phyloP scores from a whole-genome alignment of 2,329 filamentous ascomycete genomes.

The Septoria petroselini region DNA sequence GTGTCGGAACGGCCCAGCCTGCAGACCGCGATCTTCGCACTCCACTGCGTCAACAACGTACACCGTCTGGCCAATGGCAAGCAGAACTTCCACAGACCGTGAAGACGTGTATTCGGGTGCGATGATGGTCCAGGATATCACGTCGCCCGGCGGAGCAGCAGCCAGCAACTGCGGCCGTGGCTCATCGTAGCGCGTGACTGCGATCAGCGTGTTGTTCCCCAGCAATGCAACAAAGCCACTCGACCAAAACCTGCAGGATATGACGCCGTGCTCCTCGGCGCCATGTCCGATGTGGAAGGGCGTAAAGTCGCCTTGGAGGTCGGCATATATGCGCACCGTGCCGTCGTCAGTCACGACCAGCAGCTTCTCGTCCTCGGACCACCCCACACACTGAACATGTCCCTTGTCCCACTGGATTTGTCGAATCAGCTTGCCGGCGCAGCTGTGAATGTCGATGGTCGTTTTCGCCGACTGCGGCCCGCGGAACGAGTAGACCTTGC shows the following conservation, averaged over 20 bases:
- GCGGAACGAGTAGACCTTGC: slow-evolving; percentile 75
- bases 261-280: slow-evolving; percentile 81
- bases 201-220: slow-evolving; percentile 79
- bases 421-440: slow-evolving; percentile 76
- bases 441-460: slow-evolving; percentile 91
- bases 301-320: slow-evolving; percentile 90
- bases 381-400: slow-evolving; percentile 80
- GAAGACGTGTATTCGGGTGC: slow-evolving; percentile 85
- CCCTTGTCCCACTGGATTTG: slow-evolving; percentile 76
- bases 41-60: slow-evolving; percentile 85
- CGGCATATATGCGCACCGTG: slow-evolving; percentile 83
- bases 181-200: slow-evolving; percentile 86
- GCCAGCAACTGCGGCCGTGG: slow-evolving; percentile 83
- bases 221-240: slow-evolving; percentile 90
- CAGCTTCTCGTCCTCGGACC: slow-evolving; percentile 93
- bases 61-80: slow-evolving; percentile 81
- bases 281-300: slow-evolving; percentile 89
- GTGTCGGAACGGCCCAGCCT: slow-evolving; percentile 89
- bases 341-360: slow-evolving; percentile 86
- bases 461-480: slow-evolving; percentile 70
- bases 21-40: slow-evolving; percentile 83
- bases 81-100: slow-evolving; percentile 84
- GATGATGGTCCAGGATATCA: slow-evolving; percentile 86
- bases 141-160: slow-evolving; percentile 68
- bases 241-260: slow-evolving; percentile 86